Evolutionary conservation across 345 rosid genomes (phyloP), one percentile per base, ranked within the genome.

Genomic region (Physaria fendleri): DNA sequence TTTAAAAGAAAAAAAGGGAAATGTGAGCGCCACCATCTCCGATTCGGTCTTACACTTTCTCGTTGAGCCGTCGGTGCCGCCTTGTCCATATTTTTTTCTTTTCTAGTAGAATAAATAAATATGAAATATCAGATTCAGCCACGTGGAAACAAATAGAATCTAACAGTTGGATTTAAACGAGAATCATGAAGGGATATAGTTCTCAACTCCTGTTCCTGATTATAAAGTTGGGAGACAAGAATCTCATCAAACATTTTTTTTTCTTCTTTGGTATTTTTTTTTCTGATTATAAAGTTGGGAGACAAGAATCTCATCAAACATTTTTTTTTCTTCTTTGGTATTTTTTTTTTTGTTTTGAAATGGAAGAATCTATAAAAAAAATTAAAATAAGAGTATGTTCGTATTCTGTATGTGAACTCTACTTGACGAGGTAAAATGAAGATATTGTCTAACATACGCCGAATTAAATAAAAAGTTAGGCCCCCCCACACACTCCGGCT

Each of bases 31-130:
- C 63, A 24, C 63, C 33, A 51, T 33, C 22, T 42, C 72, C 71
- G 78, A 75, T 69, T 78, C 74, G 68, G 68, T 65, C 75, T n/a
- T n/a, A n/a, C n/a, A n/a, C n/a, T n/a, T n/a, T n/a, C n/a, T n/a
- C n/a, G n/a, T n/a, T n/a, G n/a, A n/a, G n/a, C 79, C 81, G 83
- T 80, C 82, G 84, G 85, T 80, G 81, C 79, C 81, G 81, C 69
- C 81, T 59, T n/a, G n/a, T n/a, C n/a, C 34, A 16, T 17, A 32
- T 42, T 46, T 18, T 14, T 2, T 39, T 32, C 3, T 24, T n/a
- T 4, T 2, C 16, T 14, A 2, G 6, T 46, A 30, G n/a, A n/a
- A 8, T 16, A 12, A 54, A 56, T 27, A 43, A 38, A 45, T 33
- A 8, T 32, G 25, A 48, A 47, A 57, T 41, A 29, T 16, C 15